Base-by-base conservation (phyloP, 1,139 yeast genomes). In the Kurtzmaniella natalensis region DNA sequence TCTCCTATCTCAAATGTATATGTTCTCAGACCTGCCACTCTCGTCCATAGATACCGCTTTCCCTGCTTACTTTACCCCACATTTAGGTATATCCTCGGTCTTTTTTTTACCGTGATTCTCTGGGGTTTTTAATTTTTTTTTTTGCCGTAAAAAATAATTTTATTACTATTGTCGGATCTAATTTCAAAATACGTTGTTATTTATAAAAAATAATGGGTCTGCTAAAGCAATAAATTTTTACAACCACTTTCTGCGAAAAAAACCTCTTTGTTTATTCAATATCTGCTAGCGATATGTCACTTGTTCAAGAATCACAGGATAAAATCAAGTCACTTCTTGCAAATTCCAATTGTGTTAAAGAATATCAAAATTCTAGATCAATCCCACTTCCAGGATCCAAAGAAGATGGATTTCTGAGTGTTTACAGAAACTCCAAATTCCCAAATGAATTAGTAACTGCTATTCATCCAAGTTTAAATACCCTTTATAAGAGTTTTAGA, bases 401-500 rank as follows among this genome's bases (percentile, higher is more conserved):
- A 37, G 51, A 50, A 41, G 59, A 62, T 2, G 84, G 84, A 1
- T 72, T 50, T 50, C 76, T 85, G 9, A 57, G 72, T 3, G 47
- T 77, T 27, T 81, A 73, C 52, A 60, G 87, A 47, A 77, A 73
- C 48, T 54, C 50, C 1, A 47, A 43, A 28, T 49, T 65, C 4
- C 58, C 57, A 2, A 64, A 71, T 15, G 44, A 50, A 15, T 58
- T 81, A 37, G 46, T 72, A 22, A 53, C 65, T 9, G 65, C 73
- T 16, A 45, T 61, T 17, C 81, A 78, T 43, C 77, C 81, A 3
- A 48, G 61, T 2, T 51, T 81, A 37, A 50, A 52, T 28, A 80
- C 87, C 2, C 57, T 70, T 23, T 64, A 71, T 45, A 70, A 69
- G 18, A 57, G 70, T 30, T 76, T 79, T 50, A 64, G 67, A 35